phyloP scores from a whole-genome alignment of 495 filamentous ascomycete species.

The Tetracladium setigerum region DNA sequence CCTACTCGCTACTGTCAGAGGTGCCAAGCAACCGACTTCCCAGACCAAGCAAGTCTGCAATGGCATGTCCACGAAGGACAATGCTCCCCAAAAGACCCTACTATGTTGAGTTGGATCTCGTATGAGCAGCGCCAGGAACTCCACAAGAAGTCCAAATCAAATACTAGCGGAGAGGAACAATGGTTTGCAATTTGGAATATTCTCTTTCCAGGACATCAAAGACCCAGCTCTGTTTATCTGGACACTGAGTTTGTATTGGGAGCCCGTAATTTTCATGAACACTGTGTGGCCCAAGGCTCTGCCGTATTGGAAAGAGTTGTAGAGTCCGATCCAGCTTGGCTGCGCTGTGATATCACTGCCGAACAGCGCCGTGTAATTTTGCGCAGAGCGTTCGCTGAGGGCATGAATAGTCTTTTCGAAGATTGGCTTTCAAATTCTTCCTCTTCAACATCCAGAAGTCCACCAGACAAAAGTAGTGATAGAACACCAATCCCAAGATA shows the following conservation, averaged over 20 bases:
- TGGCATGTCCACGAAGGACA: conserved; percentile 12
- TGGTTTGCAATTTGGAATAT: conserved; percentile 15
- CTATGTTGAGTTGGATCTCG: conserved; percentile 25
- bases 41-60: conserved; percentile 20
- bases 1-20: conserved; percentile 26
- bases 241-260: conserved; percentile 2
- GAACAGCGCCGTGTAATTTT: neutral
- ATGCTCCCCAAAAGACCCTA: conserved; percentile 12
- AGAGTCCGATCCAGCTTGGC: neutral
- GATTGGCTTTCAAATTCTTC: neutral
- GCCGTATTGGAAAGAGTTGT: neutral
- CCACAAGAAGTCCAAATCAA: conserved; percentile 8
- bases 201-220: conserved; percentile 2
- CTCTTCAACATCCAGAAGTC: neutral
- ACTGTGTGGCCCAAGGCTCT: neutral
- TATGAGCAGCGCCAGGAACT: conserved; percentile 23
- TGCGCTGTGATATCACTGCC: neutral
- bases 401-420: neutral
- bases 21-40: conserved; percentile 19
- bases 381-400: neutral
- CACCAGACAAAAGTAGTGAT: neutral
- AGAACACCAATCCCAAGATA: neutral
- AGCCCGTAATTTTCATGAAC: conserved; percentile 1
- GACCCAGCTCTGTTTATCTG: conserved; percentile 4
- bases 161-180: conserved; percentile 2